Evolutionary conservation across 306 rosid genomes (phyloP).

Genomic region (Trifolium dubium): DNA sequence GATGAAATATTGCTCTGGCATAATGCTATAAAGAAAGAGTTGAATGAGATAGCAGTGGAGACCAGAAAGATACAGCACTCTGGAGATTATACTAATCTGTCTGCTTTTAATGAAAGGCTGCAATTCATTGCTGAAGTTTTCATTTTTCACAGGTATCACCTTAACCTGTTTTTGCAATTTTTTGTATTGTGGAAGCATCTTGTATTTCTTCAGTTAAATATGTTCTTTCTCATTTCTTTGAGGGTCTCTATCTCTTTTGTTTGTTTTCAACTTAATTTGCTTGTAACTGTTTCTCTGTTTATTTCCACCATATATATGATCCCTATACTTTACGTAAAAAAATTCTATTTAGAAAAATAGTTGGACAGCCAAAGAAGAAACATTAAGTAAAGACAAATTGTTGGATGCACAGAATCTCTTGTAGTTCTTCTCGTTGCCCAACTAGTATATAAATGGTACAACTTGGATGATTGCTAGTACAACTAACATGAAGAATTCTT

Average conservation of each 20-base stretch:
- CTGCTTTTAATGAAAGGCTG: conserved; percentile 88
- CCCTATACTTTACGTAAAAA: neutral
- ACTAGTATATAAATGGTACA: conserved; percentile 4
- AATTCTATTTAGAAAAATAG: conserved; percentile 15
- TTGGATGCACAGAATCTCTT: conserved; percentile 12
- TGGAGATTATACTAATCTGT: conserved; percentile 80
- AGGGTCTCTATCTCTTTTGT: conserved; percentile 21
- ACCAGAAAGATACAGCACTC: conserved; percentile 55
- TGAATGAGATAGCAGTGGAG: conserved; percentile 72
- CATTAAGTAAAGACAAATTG: neutral
- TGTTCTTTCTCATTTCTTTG: conserved; percentile 21
- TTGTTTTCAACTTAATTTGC: conserved; percentile 25
- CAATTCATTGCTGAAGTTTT: conserved; percentile 98
- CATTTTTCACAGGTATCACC: conserved; percentile 88
- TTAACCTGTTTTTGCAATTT: conserved; percentile 32
- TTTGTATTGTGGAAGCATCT: conserved; percentile 36
- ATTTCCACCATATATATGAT: conserved; percentile 13
- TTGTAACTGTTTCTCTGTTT: conserved; percentile 8
- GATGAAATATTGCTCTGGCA: conserved; percentile 97
- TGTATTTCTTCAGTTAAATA: conserved; percentile 29
- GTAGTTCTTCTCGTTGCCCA: conserved; percentile 20
- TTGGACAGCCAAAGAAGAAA: conserved; percentile 29
- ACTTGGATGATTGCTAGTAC: conserved; percentile 15
- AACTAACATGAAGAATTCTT: conserved; percentile 8
- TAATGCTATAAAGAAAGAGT: conserved; percentile 88